A percentile compares a stretch with the other conserved stretches of the same genome.
phyloP scores from a whole-genome alignment of 2,329 filamentous ascomycete genomes.

The Apiospora kogelbergensis region DNA sequence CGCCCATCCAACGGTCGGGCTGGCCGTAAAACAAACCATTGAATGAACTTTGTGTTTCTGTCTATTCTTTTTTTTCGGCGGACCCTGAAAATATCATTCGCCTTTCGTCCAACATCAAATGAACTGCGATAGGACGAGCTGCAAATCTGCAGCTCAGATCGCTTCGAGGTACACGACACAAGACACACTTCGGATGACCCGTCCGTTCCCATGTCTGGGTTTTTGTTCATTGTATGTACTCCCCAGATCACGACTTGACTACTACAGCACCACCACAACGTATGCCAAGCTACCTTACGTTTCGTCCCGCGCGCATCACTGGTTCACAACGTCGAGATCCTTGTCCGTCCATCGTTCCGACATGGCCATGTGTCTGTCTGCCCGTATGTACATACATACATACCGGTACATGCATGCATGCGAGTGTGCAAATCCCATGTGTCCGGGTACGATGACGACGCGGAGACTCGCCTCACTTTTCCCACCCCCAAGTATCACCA shows the following conservation, averaged over 20 bases:
- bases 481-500: too few species aligned
- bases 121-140: not conserved
- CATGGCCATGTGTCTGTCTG: not conserved
- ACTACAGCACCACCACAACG: too few species aligned
- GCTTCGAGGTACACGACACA: not conserved
- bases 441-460: not conserved
- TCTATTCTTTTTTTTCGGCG: not conserved
- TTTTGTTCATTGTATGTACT: not conserved
- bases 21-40: not conserved
- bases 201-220: not conserved
- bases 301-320: not conserved
- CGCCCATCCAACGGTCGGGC: not conserved
- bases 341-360: not conserved
- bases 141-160: not conserved
- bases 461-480: not conserved
- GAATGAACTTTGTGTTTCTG: not conserved
- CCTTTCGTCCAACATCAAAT: not conserved
- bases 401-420: not conserved
- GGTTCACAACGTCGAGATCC: not conserved
- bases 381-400: not conserved
- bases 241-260: too few species aligned
- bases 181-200: not conserved
- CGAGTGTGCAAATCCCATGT: not conserved
- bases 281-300: too few species aligned
- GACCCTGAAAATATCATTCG: not conserved